Conservation (phyloP, 2,329 filamentous ascomycete species). For the Raffaelea ambrosiae region DNA sequence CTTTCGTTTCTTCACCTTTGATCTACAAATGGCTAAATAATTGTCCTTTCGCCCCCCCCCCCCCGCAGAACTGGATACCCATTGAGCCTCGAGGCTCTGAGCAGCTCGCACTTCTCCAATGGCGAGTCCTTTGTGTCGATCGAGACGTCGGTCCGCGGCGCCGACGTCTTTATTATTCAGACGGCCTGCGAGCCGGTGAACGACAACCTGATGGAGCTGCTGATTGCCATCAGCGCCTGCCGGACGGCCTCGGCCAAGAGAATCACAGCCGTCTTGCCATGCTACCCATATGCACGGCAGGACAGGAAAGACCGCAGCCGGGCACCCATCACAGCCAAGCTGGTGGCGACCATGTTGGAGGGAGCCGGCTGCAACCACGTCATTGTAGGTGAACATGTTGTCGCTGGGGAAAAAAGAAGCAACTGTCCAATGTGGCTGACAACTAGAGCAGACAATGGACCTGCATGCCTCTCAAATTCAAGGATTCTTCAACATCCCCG, state of each 20-base stretch:
- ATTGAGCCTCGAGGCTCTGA: background rate
- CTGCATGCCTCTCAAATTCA: constrained; percentile 60
- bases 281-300: constrained; percentile 94
- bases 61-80: background rate
- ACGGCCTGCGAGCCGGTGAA: constrained; percentile 93
- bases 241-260: constrained; percentile 66
- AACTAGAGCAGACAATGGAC: constrained; percentile 67
- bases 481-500: constrained; percentile 81
- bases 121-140: constrained; percentile 86
- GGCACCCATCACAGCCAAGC: constrained; percentile 85
- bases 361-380: constrained; percentile 82
- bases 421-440: too few species aligned
- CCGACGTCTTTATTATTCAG: constrained; percentile 97
- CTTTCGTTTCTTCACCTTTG: too few species aligned
- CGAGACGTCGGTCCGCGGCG: constrained; percentile 89
- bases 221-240: constrained; percentile 97
- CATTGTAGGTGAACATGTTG: constrained; percentile 50
- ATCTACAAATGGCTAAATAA: too few species aligned
- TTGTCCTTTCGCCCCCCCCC: too few species aligned
- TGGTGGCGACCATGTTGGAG: constrained; percentile 96
- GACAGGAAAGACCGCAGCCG: constrained; percentile 93
- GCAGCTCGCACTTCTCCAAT: constrained; percentile 54
- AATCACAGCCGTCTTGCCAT: constrained; percentile 91
- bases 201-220: constrained; percentile 90
- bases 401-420: background rate